These are phyloP conservation scores for Lathyrus tuberosus DNA, from an alignment of 306 rosid genomes.

Conservation along the genomic window DNA sequence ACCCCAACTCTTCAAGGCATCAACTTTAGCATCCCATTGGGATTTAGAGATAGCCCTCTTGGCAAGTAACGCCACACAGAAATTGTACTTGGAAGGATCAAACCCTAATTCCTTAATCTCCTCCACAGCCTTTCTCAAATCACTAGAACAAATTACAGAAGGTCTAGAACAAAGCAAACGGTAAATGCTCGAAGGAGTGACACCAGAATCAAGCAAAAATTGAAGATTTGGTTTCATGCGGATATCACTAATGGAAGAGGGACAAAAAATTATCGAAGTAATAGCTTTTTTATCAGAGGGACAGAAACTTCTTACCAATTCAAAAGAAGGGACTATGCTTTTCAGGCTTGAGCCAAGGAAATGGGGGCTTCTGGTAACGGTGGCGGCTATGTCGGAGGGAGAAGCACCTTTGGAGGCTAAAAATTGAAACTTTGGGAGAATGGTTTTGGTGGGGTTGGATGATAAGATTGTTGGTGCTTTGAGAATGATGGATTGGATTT, in stretches of 20 bases:
- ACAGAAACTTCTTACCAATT: slow-evolving; percentile 8
- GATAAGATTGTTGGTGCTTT: not conserved
- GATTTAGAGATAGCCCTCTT: slow-evolving; percentile 19
- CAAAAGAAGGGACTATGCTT: slow-evolving; percentile 12
- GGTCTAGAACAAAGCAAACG: not conserved
- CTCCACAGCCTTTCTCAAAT: slow-evolving; percentile 26
- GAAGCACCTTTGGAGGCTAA: slow-evolving; percentile 38
- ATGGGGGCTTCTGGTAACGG: not conserved
- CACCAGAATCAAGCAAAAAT: slow-evolving; percentile 24
- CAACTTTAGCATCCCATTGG: slow-evolving; percentile 51
- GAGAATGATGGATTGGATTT: slow-evolving; percentile 4
- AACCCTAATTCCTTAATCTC: slow-evolving; percentile 58
- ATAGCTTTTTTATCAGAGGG: slow-evolving; percentile 27
- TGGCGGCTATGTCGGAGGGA: not conserved
- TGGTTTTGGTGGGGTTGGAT: not conserved
- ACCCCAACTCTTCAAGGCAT: slow-evolving; percentile 61
- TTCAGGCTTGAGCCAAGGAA: not conserved
- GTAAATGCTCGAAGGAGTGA: not conserved
- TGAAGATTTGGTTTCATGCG: slow-evolving; percentile 1
- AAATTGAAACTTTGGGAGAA: slow-evolving; percentile 38
- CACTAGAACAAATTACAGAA: fast-evolving
- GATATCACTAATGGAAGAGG: not conserved
- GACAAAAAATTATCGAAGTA: not conserved
- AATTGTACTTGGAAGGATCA: slow-evolving; percentile 24
- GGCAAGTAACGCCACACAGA: slow-evolving; percentile 40